A percentile compares a stretch with the other conserved stretches of the same genome.
Evolutionary conservation across 805 yeast species (phyloP).

Genomic region (Lipomyces spencermartinsiae): DNA sequence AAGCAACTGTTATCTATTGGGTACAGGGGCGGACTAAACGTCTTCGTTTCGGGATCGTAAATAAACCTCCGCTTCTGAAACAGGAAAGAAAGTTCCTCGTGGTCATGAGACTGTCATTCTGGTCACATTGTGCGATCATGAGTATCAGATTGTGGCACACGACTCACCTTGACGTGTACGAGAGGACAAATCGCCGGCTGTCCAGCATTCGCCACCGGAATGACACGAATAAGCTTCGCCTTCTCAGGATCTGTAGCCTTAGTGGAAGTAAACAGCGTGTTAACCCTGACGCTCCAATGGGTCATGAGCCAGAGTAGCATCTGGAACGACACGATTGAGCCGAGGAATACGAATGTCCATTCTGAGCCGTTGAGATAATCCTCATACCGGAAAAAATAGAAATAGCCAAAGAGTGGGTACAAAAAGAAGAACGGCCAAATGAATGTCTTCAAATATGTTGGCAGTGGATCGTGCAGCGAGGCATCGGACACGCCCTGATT

Average conservation of each 20-base stretch:
- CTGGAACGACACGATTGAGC: constrained; percentile 75
- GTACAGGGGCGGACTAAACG: constrained; percentile 84
- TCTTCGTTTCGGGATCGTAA: constrained; percentile 58
- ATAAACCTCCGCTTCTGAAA: constrained; percentile 93
- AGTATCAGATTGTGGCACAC: constrained; percentile 29
- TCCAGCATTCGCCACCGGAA: constrained; percentile 87
- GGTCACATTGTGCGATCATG: neutral
- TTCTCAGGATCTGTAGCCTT: constrained; percentile 59
- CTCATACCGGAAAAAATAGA: constrained; percentile 75
- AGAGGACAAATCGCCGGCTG: constrained; percentile 71
- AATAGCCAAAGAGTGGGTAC: constrained; percentile 73
- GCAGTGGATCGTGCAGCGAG: constrained; percentile 73
- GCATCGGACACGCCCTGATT: constrained; percentile 49
- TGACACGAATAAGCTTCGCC: constrained; percentile 75
- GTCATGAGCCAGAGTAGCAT: constrained; percentile 84
- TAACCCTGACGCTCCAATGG: constrained; percentile 84
- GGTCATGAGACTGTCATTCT: constrained; percentile 54
- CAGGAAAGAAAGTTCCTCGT: constrained; percentile 69
- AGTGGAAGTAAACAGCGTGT: constrained; percentile 70
- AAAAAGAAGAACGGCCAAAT: constrained; percentile 80
- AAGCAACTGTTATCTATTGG: constrained; percentile 51
- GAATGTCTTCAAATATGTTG: constrained; percentile 69
- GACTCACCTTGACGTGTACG: constrained; percentile 28
- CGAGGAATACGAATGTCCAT: constrained; percentile 92
- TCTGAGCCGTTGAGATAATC: constrained; percentile 84